Percentiles rank a stretch among this genome's conserved stretches.
Conservation (phyloP, 495 filamentous ascomycete species). For the Penicillium angulare region DNA sequence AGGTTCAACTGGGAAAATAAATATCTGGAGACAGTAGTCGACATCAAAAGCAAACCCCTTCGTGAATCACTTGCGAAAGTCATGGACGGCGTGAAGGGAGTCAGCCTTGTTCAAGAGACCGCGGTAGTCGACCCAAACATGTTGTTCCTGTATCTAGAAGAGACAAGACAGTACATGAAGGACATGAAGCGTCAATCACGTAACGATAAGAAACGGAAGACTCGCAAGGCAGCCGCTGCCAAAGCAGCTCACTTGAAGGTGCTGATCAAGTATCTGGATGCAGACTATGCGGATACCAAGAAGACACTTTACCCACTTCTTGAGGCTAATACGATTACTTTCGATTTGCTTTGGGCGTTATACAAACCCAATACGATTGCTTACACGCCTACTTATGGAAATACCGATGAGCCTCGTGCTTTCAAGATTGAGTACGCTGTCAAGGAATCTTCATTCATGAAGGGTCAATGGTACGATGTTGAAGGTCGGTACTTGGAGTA, state of each 20-base stretch:
- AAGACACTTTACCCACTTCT: constrained; percentile 82
- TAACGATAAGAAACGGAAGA: constrained; percentile 66
- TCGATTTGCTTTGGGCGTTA: constrained; percentile 85
- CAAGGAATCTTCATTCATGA: constrained; percentile 68
- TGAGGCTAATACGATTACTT: constrained; percentile 83
- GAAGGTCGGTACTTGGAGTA: constrained; percentile 85
- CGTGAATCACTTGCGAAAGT: constrained; percentile 71
- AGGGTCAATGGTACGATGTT: constrained; percentile 76
- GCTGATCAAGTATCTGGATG: constrained; percentile 76
- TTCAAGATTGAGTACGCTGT: constrained; percentile 84
- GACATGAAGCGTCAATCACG: constrained; percentile 60
- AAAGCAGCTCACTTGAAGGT: constrained; percentile 69
- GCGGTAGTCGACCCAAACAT: constrained; percentile 81
- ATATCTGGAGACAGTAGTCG: constrained; percentile 72
- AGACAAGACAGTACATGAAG: constrained; percentile 65
- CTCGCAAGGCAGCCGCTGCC: constrained; percentile 52
- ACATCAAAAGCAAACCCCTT: constrained; percentile 82
- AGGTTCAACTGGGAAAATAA: constrained; percentile 89
- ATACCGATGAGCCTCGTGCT: constrained; percentile 77
- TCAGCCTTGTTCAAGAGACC: constrained; percentile 77
- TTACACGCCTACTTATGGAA: constrained; percentile 78
- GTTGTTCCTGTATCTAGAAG: constrained; percentile 85
- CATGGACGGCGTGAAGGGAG: constrained; percentile 77
- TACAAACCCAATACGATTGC: constrained; percentile 89
- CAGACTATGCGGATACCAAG: constrained; percentile 76